A percentile compares a stretch with the other conserved stretches of the same genome.
Conservation (phyloP, 306 rosid species). For the Mimosa bimucronata region DNA sequence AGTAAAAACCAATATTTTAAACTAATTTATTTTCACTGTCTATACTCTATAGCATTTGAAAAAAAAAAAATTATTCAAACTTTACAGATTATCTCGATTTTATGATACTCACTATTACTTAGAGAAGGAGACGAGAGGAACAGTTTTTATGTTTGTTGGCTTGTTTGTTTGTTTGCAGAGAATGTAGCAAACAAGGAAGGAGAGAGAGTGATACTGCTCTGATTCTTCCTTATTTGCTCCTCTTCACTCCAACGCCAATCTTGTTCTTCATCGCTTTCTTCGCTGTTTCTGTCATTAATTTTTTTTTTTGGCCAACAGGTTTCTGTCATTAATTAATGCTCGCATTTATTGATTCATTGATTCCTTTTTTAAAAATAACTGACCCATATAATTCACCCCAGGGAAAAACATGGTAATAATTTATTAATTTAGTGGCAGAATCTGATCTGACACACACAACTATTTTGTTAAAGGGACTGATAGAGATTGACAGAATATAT, state of each 20-base stretch:
- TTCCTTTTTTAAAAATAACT: not conserved
- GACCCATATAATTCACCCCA: not conserved
- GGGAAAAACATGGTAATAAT: conserved; percentile 27
- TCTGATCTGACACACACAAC: conserved; percentile 40
- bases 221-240: conserved; percentile 50
- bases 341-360: not conserved
- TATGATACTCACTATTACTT: too few species aligned
- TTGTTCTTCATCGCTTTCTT: not conserved
- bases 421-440: conserved; percentile 48
- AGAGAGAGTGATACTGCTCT: conserved; percentile 36
- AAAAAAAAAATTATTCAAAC: too few species aligned
- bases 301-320: too few species aligned
- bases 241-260: not conserved
- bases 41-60: too few species aligned
- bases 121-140: not conserved
- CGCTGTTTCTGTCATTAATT: not conserved
- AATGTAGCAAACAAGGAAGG: conserved; percentile 51
- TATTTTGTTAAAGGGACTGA: conserved; percentile 41
- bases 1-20: too few species aligned
- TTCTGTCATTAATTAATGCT: not conserved
- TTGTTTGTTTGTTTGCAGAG: conserved; percentile 44
- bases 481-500: conserved; percentile 1
- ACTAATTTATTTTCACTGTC: too few species aligned
- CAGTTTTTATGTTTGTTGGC: conserved; percentile 38
- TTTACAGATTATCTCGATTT: too few species aligned